These are phyloP conservation scores for Fusarium vanettenii DNA, from an alignment of 2,329 filamentous ascomycete genomes.

Conservation along the genomic window DNA sequence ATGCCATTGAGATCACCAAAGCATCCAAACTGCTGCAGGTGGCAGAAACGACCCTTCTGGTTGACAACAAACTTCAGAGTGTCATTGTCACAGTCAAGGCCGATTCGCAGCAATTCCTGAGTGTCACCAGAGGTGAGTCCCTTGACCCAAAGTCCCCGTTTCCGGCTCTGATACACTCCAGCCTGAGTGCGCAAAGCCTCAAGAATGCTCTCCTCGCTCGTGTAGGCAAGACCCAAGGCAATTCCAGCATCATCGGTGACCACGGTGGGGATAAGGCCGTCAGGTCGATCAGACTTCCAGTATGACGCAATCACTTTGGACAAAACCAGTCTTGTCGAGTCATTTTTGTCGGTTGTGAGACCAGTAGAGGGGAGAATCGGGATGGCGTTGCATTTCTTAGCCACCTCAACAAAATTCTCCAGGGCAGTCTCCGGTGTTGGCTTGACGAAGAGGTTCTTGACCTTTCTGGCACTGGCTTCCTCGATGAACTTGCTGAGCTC, in stretches of 20 bases:
- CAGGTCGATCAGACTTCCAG: slow-evolving; percentile 83
- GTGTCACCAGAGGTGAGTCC: slow-evolving; percentile 94
- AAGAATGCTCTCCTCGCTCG: slow-evolving; percentile 87
- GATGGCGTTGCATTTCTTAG: slow-evolving; percentile 67
- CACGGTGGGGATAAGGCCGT: slow-evolving; percentile 88
- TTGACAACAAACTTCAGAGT: slow-evolving; percentile 90
- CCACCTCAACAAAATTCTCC: slow-evolving; percentile 59
- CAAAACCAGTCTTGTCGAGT: slow-evolving; percentile 66
- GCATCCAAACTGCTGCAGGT: slow-evolving; percentile 91
- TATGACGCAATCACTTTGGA: slow-evolving; percentile 78
- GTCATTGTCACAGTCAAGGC: slow-evolving; percentile 93
- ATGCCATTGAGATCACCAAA: slow-evolving; percentile 89
- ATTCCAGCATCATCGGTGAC: slow-evolving; percentile 90
- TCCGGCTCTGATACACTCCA: slow-evolving; percentile 96
- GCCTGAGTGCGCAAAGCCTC: slow-evolving; percentile 83
- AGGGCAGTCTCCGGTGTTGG: slow-evolving; percentile 59
- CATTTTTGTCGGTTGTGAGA: slow-evolving; percentile 75
- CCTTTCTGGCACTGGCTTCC: slow-evolving; percentile 58
- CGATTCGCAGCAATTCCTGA: slow-evolving; percentile 86
- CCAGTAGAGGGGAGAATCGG: slow-evolving; percentile 79
- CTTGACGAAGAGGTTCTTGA: slow-evolving; percentile 63
- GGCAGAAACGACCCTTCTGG: slow-evolving; percentile 94
- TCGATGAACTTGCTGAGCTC: slow-evolving; percentile 58
- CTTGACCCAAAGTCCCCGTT: slow-evolving; percentile 96
- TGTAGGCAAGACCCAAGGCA: slow-evolving; percentile 92